Evolutionary conservation across 2,329 filamentous ascomycete genomes (phyloP), one percentile per base, ranked within the genome.

Genomic region (Epichloe glyceriae): DNA sequence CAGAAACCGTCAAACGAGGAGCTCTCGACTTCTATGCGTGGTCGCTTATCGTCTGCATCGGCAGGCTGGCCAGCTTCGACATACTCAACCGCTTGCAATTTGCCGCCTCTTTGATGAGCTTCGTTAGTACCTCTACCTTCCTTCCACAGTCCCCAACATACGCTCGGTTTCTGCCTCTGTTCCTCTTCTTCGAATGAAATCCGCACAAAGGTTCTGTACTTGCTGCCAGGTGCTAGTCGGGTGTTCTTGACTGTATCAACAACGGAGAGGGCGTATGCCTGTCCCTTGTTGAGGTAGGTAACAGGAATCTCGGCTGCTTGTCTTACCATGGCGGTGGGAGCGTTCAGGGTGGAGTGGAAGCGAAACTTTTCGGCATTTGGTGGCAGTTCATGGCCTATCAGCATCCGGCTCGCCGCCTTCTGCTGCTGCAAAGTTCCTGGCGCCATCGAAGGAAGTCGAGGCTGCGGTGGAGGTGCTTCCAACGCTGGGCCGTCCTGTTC

Each of bases 241-340:
- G 83, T 68, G 1, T 76, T 72, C 2, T 85, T 79, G 5, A 75
- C 73, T 0, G 86, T 93, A 62, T 98, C 93, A 45, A 86, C 73
- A 30, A 98, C 78, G 2, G 86, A 86, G 17, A 98, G 73, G 0
- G 87, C 86, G 65, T 98, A 98, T 15, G 89, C 88, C 64, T 97
- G 91, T 22, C 91, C 90, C 68, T 97, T 97, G 71, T 98, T 98
- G 17, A 98, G 78, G 64, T 98, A 98, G 0, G 91, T 96, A n/a
- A 97, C 81, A 0, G 93, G 93, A 22, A 97, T 94, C 65, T 97
- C 91, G 53, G 94, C 86, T 1, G 82, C 70, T 54, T 89, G 83
- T 65, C 86, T 94, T 62, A 94, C 85, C 93, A 97, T 98, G 7
- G 93, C 93, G 0, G 93, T 98, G 3, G 91, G 89, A 1, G 93